Evolutionary conservation across 2,329 filamentous ascomycete genomes (phyloP), one percentile per base, ranked within the genome.

Genomic region (Colletotrichum agaves): DNA sequence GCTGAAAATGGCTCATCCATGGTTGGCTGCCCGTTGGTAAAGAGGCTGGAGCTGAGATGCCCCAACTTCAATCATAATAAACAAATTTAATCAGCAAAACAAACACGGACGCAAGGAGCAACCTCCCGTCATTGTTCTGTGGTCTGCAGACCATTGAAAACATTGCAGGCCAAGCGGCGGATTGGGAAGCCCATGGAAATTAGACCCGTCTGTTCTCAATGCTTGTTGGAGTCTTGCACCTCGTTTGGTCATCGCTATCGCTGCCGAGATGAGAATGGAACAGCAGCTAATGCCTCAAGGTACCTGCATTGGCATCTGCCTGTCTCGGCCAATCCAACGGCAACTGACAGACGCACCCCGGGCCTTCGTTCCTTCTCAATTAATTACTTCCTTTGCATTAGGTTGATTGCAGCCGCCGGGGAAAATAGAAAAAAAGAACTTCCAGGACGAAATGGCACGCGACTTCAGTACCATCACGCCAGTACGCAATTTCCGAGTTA

Each of bases 291-390:
- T n/a, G n/a, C 6, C 6, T 27, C 5, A 27, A 56, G 41, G 63
- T 63, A 67, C 64, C 64, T 67, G 64, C 64, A 64, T 67, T 63
- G 60, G 46, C 64, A 63, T 23, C 52, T 63, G 41, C 35, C 49
- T 23, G 47, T 21, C 63, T 63, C 52, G 52, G 49, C 53, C 61
- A 65, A 65, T 65, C n/a, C 52, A 41, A 46, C 60, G 39, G 37
- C 64, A 63, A 63, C 44, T 62, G 63, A 62, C 58, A 59, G 64
- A 58, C 17, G 60, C 60, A 64, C 60, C 64, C 46, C 37, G 46
- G 31, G 33, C 37, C 46, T 21, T 58, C 27, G 12, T 58, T 58
- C 31, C 60, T 58, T 63, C 33, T 67, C 50, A 33, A 49, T 41
- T 17, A 33, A 49, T 41, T 17, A 37, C 13, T 61, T 63, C 37